A percentile compares a stretch with the other conserved stretches of the same genome.
Evolutionary conservation across 805 yeast genomes (phyloP).

Genomic region (Teunomyces stri): DNA sequence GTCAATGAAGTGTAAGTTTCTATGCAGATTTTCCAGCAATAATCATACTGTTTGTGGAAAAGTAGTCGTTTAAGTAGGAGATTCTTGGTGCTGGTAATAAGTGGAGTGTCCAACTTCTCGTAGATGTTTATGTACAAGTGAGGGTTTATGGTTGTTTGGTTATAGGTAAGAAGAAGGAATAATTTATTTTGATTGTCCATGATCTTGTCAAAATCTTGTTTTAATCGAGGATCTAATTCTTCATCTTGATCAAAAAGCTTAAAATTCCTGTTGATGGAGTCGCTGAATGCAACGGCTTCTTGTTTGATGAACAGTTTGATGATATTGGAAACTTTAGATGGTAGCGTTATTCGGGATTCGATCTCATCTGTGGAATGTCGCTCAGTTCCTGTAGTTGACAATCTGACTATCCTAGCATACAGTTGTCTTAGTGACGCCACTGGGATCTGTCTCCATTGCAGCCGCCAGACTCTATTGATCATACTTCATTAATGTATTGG

Average conservation of each 20-base stretch:
- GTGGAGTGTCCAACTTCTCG: slow-evolving; percentile 13
- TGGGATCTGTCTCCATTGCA: not conserved
- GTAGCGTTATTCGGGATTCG: slow-evolving; percentile 1
- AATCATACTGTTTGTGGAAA: slow-evolving; percentile 29
- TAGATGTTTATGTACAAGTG: slow-evolving; percentile 20
- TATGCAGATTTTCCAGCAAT: slow-evolving; percentile 29
- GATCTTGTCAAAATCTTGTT: slow-evolving; percentile 17
- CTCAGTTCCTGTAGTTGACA: not conserved
- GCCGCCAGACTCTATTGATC: slow-evolving; percentile 2
- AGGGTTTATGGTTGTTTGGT: slow-evolving; percentile 33
- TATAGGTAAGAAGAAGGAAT: slow-evolving; percentile 26
- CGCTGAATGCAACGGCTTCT: slow-evolving; percentile 10
- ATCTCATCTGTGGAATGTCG: not conserved
- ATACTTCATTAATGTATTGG: slow-evolving; percentile 3
- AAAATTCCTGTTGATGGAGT: slow-evolving; percentile 9
- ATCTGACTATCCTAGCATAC: not conserved
- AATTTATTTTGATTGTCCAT: slow-evolving; percentile 31
- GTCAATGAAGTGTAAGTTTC: slow-evolving; percentile 26
- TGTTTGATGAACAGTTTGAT: slow-evolving; percentile 9
- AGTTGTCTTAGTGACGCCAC: not conserved
- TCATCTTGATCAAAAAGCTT: not conserved
- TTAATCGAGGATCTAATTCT: slow-evolving; percentile 13
- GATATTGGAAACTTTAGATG: slow-evolving; percentile 7
- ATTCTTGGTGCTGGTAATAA: slow-evolving; percentile 18
- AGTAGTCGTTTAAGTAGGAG: slow-evolving; percentile 26